phyloP scores from a whole-genome alignment of 1,284 basidiomycete genomes.

The Cutaneotrichosporon cutaneum region DNA sequence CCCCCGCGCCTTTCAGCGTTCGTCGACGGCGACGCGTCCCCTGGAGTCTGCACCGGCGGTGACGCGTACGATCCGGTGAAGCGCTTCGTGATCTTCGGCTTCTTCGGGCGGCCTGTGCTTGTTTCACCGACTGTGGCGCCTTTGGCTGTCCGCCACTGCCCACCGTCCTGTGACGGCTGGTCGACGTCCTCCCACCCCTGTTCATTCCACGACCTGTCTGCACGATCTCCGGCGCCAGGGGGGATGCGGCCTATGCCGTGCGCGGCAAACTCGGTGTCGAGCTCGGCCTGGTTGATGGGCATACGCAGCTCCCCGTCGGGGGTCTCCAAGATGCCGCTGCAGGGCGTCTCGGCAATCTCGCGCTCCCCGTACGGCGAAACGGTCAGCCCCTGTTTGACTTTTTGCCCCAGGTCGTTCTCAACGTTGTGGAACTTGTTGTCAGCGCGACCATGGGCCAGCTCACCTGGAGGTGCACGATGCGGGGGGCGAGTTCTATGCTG shows the following conservation, averaged over 20 bases:
- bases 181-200: not conserved
- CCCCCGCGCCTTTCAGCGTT: not conserved
- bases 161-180: not conserved
- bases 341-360: conserved; percentile 31
- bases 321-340: not conserved
- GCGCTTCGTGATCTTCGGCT: conserved; percentile 4
- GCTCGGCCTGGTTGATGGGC: not conserved
- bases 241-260: not conserved
- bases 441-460: conserved; percentile 18
- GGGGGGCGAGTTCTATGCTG: conserved; percentile 45
- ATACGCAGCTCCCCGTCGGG: conserved; percentile 4
- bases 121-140: not conserved
- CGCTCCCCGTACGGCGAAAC: conserved; percentile 39
- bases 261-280: not conserved
- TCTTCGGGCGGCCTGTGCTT: not conserved
- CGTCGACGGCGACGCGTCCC: not conserved
- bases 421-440: conserved; percentile 8
- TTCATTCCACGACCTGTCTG: not conserved
- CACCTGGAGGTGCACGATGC: conserved; percentile 44
- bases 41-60: not conserved
- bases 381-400: conserved; percentile 29
- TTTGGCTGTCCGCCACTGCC: conserved; percentile 1
- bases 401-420: conserved; percentile 4
- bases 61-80: not conserved
- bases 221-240: not conserved